Conservation (phyloP, 352 stramenopile species). For the Phytophthora pluvialis region DNA sequence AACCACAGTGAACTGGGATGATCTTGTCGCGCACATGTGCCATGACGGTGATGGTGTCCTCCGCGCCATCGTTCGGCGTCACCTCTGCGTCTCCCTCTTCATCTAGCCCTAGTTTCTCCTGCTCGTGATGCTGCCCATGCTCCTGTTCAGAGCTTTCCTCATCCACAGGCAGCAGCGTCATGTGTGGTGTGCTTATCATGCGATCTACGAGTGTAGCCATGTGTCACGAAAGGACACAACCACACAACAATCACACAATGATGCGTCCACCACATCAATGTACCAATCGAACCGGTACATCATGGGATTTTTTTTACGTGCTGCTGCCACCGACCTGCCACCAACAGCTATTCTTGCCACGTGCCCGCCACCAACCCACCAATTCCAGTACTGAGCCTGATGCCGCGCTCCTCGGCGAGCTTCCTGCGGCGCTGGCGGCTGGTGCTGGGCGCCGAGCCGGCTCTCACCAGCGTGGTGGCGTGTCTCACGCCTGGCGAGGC, state of each 20-base stretch:
- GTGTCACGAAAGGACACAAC: neutral
- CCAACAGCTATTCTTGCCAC: conserved; percentile 11
- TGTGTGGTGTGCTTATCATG: conserved; percentile 4
- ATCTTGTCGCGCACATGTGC: conserved; percentile 77
- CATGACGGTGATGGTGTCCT: conserved; percentile 65
- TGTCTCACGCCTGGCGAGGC: conserved; percentile 37
- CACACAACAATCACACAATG: neutral
- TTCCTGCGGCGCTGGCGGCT: conserved; percentile 30
- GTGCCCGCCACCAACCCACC: conserved; percentile 1
- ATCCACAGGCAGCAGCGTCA: conserved; percentile 6
- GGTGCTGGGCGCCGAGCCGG: conserved; percentile 27
- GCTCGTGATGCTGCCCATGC: conserved; percentile 4
- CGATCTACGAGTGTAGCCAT: conserved; percentile 26
- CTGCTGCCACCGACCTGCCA: neutral
- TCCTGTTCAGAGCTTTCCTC: conserved; percentile 5
- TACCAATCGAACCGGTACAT: conserved; percentile 5
- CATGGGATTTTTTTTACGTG: neutral
- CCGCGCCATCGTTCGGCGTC: conserved; percentile 52
- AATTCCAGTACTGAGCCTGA: neutral
- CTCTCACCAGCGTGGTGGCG: conserved; percentile 25
- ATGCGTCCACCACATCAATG: neutral
- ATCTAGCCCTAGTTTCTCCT: conserved; percentile 8
- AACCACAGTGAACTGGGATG: conserved; percentile 72
- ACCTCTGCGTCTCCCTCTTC: conserved; percentile 14
- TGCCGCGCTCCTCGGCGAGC: conserved; percentile 5